Evolutionary conservation across 805 yeast genomes (phyloP).

Genomic region (Helenozyma rhizophorensis): DNA sequence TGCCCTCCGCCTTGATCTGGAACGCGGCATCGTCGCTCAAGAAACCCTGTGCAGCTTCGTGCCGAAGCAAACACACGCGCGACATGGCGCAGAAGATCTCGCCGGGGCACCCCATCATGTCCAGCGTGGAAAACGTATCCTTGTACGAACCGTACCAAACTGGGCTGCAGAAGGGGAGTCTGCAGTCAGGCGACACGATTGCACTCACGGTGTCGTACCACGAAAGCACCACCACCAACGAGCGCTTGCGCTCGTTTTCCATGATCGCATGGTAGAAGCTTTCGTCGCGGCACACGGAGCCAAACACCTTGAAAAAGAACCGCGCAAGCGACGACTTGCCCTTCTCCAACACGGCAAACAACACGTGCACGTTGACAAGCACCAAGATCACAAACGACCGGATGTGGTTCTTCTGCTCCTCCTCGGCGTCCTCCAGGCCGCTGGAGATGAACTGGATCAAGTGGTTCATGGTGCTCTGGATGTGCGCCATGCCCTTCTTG

Average conservation of each 20-base stretch:
- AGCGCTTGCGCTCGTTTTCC: slow-evolving; percentile 45
- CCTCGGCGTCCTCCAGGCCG: slow-evolving; percentile 4
- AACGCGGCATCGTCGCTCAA: slow-evolving; percentile 7
- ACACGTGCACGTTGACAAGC: slow-evolving; percentile 49
- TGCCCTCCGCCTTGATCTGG: slow-evolving; percentile 21
- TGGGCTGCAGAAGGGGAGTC: slow-evolving; percentile 50
- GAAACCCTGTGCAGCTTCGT: slow-evolving; percentile 15
- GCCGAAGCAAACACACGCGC: slow-evolving; percentile 39
- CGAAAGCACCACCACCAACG: slow-evolving; percentile 47
- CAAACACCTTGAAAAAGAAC: slow-evolving; percentile 45
- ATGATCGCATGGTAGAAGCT: slow-evolving; percentile 38
- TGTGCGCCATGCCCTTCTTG: slow-evolving; percentile 48
- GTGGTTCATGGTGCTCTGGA: slow-evolving; percentile 54
- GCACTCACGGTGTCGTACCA: slow-evolving; percentile 61
- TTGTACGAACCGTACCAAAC: slow-evolving; percentile 48
- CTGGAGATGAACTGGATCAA: slow-evolving; percentile 39
- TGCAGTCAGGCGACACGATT: slow-evolving; percentile 51
- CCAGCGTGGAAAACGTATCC: slow-evolving; percentile 44
- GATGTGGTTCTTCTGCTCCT: slow-evolving; percentile 3
- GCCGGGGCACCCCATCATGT: slow-evolving; percentile 60
- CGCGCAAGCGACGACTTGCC: slow-evolving; percentile 51
- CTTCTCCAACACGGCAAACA: slow-evolving; percentile 50
- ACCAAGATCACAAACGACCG: slow-evolving; percentile 42
- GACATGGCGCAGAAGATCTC: slow-evolving; percentile 47
- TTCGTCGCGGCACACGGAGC: slow-evolving; percentile 44